Evolutionary conservation across 2,329 filamentous ascomycete species (phyloP).

Genomic region (Colletotrichum sublineola): DNA sequence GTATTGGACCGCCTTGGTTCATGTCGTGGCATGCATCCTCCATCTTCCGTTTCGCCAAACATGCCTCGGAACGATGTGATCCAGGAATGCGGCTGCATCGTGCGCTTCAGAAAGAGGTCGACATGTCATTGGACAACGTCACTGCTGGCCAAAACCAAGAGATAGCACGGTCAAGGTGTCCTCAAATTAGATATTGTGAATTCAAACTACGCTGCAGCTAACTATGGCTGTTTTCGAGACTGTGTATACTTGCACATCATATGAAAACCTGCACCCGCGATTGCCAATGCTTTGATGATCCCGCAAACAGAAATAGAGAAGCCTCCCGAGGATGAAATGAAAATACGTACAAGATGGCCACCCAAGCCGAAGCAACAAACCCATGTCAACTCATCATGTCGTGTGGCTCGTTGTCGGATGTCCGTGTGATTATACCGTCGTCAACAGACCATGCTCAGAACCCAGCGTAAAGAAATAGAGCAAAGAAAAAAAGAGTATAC

Average conservation of each 20-base stretch:
- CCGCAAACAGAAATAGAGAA: conserved; percentile 10
- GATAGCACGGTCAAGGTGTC: too few relatives aligned
- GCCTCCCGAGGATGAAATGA: neutral
- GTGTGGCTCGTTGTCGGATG: conserved; percentile 31
- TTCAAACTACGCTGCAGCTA: conserved; percentile 23
- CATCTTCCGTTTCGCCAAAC: neutral
- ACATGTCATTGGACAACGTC: neutral
- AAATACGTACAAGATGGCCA: conserved; percentile 32
- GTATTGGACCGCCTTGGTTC: neutral
- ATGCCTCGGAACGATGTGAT: neutral
- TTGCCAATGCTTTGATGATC: conserved; percentile 28
- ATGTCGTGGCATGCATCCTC: neutral
- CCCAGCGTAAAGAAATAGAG: neutral
- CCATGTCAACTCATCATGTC: conserved; percentile 40
- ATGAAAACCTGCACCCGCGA: conserved; percentile 29
- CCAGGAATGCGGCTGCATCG: neutral
- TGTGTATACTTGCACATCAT: conserved; percentile 7
- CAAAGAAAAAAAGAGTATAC: conserved; percentile 8
- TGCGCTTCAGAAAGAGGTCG: neutral
- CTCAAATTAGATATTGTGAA: conserved; percentile 29
- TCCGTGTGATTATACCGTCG: conserved; percentile 37
- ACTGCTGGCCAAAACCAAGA: neutral
- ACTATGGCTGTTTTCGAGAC: conserved; percentile 12
- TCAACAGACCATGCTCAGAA: conserved; percentile 18
- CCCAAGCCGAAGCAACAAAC: conserved; percentile 27